Conservation (phyloP, 208 protist species). For the Acanthamoeba royreba region DNA sequence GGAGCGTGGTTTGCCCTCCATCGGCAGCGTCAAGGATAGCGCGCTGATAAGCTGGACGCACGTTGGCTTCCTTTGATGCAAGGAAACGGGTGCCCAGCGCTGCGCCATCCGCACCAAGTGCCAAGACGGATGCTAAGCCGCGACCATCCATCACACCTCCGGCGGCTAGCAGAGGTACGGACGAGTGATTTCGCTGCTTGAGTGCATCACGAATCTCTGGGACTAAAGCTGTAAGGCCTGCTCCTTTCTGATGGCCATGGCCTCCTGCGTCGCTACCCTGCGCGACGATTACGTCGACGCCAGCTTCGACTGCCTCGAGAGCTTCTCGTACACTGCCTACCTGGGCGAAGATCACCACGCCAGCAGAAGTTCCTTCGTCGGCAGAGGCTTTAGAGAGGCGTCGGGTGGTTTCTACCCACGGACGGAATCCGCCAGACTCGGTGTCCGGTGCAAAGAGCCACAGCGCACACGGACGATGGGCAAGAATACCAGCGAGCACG, state of each 20-base stretch:
- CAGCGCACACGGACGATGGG: neutral
- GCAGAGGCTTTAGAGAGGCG: neutral
- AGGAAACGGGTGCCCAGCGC: constrained; percentile 1
- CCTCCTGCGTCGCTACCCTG: neutral
- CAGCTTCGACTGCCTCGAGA: neutral
- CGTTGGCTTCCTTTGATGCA: neutral
- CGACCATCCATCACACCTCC: constrained; percentile 19
- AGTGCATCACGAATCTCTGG: neutral
- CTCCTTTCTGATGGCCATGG: neutral
- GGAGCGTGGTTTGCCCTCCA: neutral
- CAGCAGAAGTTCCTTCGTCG: no score
- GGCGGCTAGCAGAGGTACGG: neutral
- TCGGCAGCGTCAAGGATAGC: neutral
- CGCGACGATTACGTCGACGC: neutral
- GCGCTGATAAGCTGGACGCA: neutral
- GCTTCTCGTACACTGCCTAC: neutral
- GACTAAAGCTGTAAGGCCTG: neutral
- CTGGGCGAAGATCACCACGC: neutral
- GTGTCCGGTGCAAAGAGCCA: neutral
- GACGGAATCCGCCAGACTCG: neutral
- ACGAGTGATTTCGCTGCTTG: no score
- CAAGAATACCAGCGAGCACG: neutral
- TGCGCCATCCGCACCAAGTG: neutral
- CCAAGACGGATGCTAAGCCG: neutral
- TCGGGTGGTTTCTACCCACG: neutral